Base-by-base conservation (phyloP, 768 basidiomycete genomes). In the Mycena metata region DNA sequence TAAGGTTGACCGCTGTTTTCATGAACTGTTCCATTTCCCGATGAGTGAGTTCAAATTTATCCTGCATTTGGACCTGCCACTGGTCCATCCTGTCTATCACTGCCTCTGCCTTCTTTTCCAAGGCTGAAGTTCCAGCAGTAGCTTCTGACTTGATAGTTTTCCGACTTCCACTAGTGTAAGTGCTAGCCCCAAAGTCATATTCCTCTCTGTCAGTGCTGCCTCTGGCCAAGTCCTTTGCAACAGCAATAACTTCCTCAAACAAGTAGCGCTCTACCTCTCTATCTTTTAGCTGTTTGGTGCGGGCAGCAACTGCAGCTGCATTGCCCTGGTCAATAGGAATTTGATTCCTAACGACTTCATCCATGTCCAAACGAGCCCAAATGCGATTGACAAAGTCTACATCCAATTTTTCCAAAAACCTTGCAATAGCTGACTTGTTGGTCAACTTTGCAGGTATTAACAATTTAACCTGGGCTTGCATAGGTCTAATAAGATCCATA, bases 321-420 rank as follows among this genome's bases (percentile, higher is more conserved):
- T 51, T 33, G 36, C 36, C 19, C 5, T 30, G 17, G 36, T 35
- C 52, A 54, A 54, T n/a, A 39, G 52, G 17, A 54, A 19, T 19
- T 8, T 35, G 33, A 39, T 36, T 54, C 15, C 33, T 9, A 17
- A 54, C 33, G 5, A 54, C 52, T 36, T 54, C 52, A 35, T 54
- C 52, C 52, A 54, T 54, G 19, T 54, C 52, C 52, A 54, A 54
- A n/a, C 33, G 52, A 11, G 10, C 19, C 52, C 52, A 54, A 17
- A 54, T 54, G 19, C 33, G 17, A 24, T 33, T 54, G 11, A 54
- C 52, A 54, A 54, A 54, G 36, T 54, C 52, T 2, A 16, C 15
- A 54, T 54, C 52, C 52, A 54, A 36, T 36, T 54, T 54, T 36
- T n/a, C 52, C 10, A 54, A 7, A 23, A 54, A 54, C 33, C 16